Base-by-base conservation (phyloP, 257 asterid genomes). In the Thymus quinquecostatus region DNA sequence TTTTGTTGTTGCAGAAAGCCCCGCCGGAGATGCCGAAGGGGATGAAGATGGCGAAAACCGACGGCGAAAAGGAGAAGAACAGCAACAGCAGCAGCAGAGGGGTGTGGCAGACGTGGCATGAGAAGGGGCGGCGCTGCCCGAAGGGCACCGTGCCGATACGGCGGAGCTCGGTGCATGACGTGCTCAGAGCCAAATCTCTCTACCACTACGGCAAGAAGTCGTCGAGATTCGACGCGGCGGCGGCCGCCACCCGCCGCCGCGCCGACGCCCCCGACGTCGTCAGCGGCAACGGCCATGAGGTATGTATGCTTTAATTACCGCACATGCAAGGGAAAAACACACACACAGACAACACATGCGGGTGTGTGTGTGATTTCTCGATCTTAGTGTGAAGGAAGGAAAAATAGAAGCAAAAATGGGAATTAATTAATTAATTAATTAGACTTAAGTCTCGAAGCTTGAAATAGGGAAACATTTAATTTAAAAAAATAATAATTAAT, bases 241-340 rank as follows among this genome's bases (percentile, higher is more conserved):
- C 60, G 33, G 21, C 61, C 38, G 62, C 76, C 3, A 57, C 79
- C 44, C 28, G 73, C 63, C 85, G 78, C 69, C 82, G 80, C 3
- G 60, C 78, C 4, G 94, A 87, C 61, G 97, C 96, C 34, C 97
- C 98, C 1, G 94, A 89, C 72, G 86, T 87, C 4, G 96, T 85
- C 2, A 87, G 87, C 10, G 96, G 91, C 69, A 87, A 86, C 38
- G 98, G 98, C 73, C 98, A 93, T 66, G 97, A 93, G 98, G 98
- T 92, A 80, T 56, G 78, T 28, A 14, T 53, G 29, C 21, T 21
- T 21, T 21, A 21, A 21, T 21, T 21, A 21, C 21, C 21, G 21
- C 43, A 45, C 51, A 60, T 57, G 74, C 79, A 58, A 55, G 4
- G 44, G 12, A 53, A 9, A 45, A n/a, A 44, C 21, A 21, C 21